Evolutionary conservation across 2,329 filamentous ascomycete species (phyloP).

Genomic region (Fusarium metavorans): DNA sequence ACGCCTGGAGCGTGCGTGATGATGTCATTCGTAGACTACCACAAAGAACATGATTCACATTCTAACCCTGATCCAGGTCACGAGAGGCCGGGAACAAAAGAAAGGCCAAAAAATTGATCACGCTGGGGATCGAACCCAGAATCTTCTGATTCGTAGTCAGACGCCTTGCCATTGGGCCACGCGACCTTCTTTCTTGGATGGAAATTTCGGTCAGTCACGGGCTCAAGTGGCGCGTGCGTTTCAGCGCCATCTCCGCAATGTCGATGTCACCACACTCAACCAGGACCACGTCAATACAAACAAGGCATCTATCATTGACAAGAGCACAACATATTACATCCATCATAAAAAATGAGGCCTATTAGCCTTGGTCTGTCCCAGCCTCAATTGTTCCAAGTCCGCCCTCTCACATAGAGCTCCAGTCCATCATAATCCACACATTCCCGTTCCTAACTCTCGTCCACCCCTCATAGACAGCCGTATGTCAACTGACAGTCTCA

Average conservation of each 20-base stretch:
- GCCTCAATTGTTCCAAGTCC: background rate
- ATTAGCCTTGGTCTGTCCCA: no score
- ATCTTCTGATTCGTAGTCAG: constrained; percentile 52
- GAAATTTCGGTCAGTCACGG: background rate
- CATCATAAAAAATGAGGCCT: background rate
- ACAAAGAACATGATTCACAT: background rate
- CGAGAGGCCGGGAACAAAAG: background rate
- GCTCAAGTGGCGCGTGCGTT: background rate
- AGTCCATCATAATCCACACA: background rate
- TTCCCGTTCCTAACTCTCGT: background rate
- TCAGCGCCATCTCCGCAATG: background rate
- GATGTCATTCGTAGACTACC: background rate
- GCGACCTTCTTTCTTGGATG: constrained; percentile 18
- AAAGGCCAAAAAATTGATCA: constrained; percentile 33
- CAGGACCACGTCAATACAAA: background rate
- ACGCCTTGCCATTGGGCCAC: constrained; percentile 50
- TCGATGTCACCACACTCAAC: background rate
- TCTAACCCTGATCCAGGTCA: background rate
- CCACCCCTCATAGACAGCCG: background rate
- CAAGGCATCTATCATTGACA: background rate
- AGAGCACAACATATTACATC: background rate
- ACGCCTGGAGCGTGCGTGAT: background rate
- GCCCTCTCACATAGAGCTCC: background rate
- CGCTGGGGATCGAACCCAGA: constrained; percentile 48
- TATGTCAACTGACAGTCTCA: background rate